These are phyloP conservation scores for Rhypophila decipiens DNA, from an alignment of 495 filamentous ascomycete genomes.

Conservation along the genomic window DNA sequence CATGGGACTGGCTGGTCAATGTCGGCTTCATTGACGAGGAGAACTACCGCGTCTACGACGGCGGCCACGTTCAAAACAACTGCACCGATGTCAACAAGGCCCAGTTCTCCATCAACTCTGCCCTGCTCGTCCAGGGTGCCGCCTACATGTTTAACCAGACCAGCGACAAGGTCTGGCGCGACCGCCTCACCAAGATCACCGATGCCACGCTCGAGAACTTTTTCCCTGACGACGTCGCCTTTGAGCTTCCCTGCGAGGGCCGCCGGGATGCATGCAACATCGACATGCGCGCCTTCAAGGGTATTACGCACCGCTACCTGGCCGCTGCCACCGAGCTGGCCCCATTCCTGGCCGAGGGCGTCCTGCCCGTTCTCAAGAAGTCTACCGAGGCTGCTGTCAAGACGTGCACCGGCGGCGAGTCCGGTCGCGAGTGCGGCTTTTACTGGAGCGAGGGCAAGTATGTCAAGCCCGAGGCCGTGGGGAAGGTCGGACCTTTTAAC, in stretches of 20 bases:
- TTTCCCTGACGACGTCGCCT: conserved; percentile 51
- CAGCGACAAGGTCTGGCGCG: conserved; percentile 43
- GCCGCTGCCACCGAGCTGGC: not conserved
- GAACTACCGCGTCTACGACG: conserved; percentile 60
- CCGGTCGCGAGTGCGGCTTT: not conserved
- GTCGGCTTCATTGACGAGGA: conserved; percentile 58
- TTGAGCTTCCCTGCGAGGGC: conserved; percentile 61
- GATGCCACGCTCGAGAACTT: conserved; percentile 52
- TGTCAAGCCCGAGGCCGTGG: not conserved
- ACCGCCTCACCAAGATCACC: conserved; percentile 54
- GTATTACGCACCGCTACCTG: conserved; percentile 65
- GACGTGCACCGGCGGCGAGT: not conserved
- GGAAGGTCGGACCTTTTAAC: no score
- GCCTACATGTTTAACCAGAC: conserved; percentile 56
- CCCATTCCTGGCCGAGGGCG: not conserved
- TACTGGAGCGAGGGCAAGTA: not conserved
- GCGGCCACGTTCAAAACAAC: conserved; percentile 55
- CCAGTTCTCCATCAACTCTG: conserved; percentile 75
- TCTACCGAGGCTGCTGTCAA: not conserved
- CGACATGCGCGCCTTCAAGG: conserved; percentile 73
- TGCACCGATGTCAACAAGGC: conserved; percentile 55
- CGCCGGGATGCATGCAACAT: conserved; percentile 48
- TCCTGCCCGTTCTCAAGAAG: not conserved
- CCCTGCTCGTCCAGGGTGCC: conserved; percentile 61
- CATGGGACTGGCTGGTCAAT: conserved; percentile 62